Conservation (phyloP, 805 yeast species). For the Saccharomycopsis capsularis region DNA sequence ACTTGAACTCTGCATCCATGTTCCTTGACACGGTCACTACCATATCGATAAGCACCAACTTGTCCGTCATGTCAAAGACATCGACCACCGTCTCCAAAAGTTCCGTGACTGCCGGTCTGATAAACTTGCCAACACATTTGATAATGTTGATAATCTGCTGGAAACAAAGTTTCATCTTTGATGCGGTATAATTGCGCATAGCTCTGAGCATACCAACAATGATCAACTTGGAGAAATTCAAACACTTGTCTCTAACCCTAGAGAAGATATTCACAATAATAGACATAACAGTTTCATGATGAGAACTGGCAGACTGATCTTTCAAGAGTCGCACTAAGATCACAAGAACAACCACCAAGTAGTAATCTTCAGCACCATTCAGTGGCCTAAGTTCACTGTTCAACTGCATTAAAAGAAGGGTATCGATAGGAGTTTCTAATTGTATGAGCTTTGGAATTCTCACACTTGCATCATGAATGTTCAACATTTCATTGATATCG, state of each 20-base stretch:
- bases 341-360: conserved; percentile 89
- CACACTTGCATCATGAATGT: conserved; percentile 39
- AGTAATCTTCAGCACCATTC: conserved; percentile 74
- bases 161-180: conserved; percentile 80
- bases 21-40: conserved; percentile 82
- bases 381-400: conserved; percentile 68
- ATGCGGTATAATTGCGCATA: conserved; percentile 72
- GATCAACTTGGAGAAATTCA: conserved; percentile 79
- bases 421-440: conserved; percentile 84
- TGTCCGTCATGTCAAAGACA: conserved; percentile 62
- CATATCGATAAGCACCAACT: conserved; percentile 65
- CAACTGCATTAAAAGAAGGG: conserved; percentile 73
- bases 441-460: conserved; percentile 31
- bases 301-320: conserved; percentile 77
- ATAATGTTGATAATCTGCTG: conserved; percentile 80
- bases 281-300: conserved; percentile 89
- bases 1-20: conserved; percentile 86
- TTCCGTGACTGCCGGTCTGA: conserved; percentile 71
- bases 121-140: conserved; percentile 80
- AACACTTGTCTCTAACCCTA: conserved; percentile 81
- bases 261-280: conserved; percentile 89
- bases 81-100: conserved; percentile 72
- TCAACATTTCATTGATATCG: conserved; percentile 21
- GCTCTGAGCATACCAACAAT: conserved; percentile 83
- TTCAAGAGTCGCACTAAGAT: conserved; percentile 76